These are phyloP conservation scores for Mycena maculata DNA, from an alignment of 768 basidiomycete genomes.

Conservation along the genomic window DNA sequence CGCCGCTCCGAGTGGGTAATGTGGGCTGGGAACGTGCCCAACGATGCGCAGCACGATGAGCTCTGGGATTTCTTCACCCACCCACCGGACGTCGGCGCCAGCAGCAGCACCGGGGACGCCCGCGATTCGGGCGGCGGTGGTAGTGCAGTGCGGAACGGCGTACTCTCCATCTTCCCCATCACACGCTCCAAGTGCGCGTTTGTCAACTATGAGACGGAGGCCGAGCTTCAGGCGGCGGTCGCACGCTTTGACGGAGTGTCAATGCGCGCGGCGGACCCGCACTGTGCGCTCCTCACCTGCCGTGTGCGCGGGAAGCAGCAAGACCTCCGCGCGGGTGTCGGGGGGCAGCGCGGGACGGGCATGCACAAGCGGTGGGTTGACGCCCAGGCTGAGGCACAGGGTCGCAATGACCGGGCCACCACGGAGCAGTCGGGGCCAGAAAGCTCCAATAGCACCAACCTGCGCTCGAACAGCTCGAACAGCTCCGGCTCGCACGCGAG, in stretches of 20 bases:
- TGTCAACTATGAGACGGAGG: constrained; percentile 82
- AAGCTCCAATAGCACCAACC: constrained; percentile 49
- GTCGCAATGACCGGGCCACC: constrained; percentile 47
- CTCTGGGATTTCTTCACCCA: constrained; percentile 81
- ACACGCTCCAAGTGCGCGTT: constrained; percentile 93
- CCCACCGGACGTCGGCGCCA: constrained; percentile 12
- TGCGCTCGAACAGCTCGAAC: background rate
- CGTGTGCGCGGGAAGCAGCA: constrained; percentile 83
- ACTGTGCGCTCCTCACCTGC: constrained; percentile 85
- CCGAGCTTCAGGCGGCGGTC: constrained; percentile 73
- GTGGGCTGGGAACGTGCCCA: constrained; percentile 95
- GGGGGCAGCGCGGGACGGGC: constrained; percentile 87
- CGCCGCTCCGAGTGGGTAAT: constrained; percentile 92
- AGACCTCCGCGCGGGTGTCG: constrained; percentile 89
- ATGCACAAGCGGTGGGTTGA: constrained; percentile 84
- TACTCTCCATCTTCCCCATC: constrained; percentile 91
- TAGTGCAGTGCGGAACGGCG: constrained; percentile 43
- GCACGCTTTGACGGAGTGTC: constrained; percentile 74
- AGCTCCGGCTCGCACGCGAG: background rate
- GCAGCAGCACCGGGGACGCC: background rate
- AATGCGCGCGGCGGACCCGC: constrained; percentile 74
- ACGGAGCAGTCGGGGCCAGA: constrained; percentile 39
- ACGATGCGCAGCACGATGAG: constrained; percentile 84
- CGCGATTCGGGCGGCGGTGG: background rate
- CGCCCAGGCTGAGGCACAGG: constrained; percentile 48